Evolutionary conservation across 2,329 filamentous ascomycete genomes (phyloP).

Genomic region (Chaetomiaceae sp.): DNA sequence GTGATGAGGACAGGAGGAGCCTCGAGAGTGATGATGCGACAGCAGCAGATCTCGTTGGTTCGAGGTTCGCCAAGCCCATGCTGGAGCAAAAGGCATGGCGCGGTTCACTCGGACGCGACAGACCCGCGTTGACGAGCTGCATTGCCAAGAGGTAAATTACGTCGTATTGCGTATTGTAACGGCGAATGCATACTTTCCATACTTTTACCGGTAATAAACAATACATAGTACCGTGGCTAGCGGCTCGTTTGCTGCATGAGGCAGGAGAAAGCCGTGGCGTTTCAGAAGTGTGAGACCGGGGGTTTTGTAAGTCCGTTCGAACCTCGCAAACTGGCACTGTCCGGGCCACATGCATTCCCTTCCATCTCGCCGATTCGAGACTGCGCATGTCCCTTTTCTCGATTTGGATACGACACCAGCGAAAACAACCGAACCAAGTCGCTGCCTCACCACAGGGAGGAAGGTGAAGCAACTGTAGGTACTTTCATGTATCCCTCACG

Average conservation of each 20-base stretch:
- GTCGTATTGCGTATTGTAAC: too few relatives aligned
- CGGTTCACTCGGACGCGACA: slow-evolving; percentile 8
- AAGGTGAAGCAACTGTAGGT: too few relatives aligned
- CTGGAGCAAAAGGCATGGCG: not conserved
- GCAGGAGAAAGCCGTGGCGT: slow-evolving; percentile 1
- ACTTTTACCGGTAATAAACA: too few relatives aligned
- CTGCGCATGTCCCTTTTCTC: too few relatives aligned
- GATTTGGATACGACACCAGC: too few relatives aligned
- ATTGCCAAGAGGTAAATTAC: not conserved
- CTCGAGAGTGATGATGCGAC: slow-evolving; percentile 2
- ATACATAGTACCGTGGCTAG: too few relatives aligned
- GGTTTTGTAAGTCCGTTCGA: not conserved
- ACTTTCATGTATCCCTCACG: too few relatives aligned
- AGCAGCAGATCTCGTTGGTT: slow-evolving; percentile 5
- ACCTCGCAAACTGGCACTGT: not conserved
- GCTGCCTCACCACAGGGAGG: too few relatives aligned
- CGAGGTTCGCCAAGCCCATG: slow-evolving; percentile 4
- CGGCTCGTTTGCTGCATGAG: not conserved
- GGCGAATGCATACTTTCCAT: too few relatives aligned
- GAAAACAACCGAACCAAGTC: too few relatives aligned
- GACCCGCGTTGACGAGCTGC: not conserved
- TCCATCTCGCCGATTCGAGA: too few relatives aligned
- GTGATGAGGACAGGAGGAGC: too few relatives aligned
- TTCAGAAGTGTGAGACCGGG: slow-evolving; percentile 6
- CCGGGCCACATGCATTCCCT: not conserved